Percentiles rank a stretch among this genome's conserved stretches.
phyloP scores from a whole-genome alignment of 2,329 filamentous ascomycete species.

The Aspergillus piperis region DNA sequence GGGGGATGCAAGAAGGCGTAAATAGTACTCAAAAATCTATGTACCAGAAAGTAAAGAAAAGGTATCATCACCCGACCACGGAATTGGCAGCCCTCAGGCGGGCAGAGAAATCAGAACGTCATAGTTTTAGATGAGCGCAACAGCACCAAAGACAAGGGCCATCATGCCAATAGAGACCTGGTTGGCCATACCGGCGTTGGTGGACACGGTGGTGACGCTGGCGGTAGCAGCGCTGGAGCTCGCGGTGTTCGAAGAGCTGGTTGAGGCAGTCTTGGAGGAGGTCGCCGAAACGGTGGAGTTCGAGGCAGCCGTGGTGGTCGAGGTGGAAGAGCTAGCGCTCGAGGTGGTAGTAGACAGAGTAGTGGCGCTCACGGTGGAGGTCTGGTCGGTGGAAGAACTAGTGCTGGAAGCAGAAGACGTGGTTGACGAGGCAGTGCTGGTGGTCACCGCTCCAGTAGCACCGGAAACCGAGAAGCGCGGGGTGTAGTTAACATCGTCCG shows the following conservation, averaged over 20 bases:
- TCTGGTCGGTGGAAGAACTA: slow-evolving; percentile 13
- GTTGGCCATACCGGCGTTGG: slow-evolving; percentile 34
- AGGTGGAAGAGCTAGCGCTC: slow-evolving; percentile 13
- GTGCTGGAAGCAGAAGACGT: slow-evolving; percentile 22
- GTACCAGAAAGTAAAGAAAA: slow-evolving; percentile 4
- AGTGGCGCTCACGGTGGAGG: slow-evolving; percentile 25
- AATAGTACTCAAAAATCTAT: slow-evolving; percentile 6
- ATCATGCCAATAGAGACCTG: slow-evolving; percentile 39
- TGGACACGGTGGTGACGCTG: slow-evolving; percentile 31
- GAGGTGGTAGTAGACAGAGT: slow-evolving; percentile 20
- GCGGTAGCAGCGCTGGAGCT: slow-evolving; percentile 27
- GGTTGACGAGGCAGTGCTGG: slow-evolving; percentile 28
- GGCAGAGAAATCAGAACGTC: neutral
- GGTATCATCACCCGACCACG: slow-evolving; percentile 2
- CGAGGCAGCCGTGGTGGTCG: slow-evolving; percentile 18
- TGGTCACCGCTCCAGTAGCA: slow-evolving; percentile 41
- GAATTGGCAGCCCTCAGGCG: neutral
- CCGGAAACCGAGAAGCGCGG: slow-evolving; percentile 54
- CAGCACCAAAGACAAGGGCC: slow-evolving; percentile 36
- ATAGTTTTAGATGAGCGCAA: slow-evolving; percentile 38
- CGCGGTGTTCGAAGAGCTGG: slow-evolving; percentile 23
- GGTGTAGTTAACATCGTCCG: slow-evolving; percentile 53
- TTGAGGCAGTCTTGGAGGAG: slow-evolving; percentile 23
- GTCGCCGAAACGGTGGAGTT: slow-evolving; percentile 23
- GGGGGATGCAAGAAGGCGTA: neutral